These are phyloP conservation scores for Ophiostoma piceae DNA, from an alignment of 2,329 filamentous ascomycete species.

Conservation along the genomic window DNA sequence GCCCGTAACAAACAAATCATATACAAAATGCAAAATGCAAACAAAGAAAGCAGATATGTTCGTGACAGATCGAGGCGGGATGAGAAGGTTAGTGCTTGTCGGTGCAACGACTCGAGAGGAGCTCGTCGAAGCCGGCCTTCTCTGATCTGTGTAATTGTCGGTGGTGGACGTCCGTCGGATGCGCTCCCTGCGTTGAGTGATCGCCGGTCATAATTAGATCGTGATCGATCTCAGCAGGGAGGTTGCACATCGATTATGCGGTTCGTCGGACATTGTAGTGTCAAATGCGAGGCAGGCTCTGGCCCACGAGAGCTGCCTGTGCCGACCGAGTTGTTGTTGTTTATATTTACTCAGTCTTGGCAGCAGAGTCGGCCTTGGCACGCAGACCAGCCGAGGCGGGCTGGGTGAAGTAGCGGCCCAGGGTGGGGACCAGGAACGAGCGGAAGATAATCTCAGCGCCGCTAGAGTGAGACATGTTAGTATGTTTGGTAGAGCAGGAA, in stretches of 20 bases:
- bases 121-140: background rate
- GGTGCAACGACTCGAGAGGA: background rate
- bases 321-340: constrained; percentile 10
- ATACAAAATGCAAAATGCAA: background rate
- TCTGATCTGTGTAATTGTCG: background rate
- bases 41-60: background rate
- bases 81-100: background rate
- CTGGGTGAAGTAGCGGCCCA: constrained; percentile 81
- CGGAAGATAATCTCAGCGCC: constrained; percentile 96
- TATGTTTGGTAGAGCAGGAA: background rate
- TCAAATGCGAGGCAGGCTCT: constrained; percentile 5
- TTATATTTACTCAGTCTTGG: constrained; percentile 62
- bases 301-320: constrained; percentile 14
- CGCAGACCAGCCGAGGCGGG: constrained; percentile 75
- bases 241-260: background rate
- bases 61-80: background rate
- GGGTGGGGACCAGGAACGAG: constrained; percentile 85
- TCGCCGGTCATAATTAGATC: background rate
- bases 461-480: constrained; percentile 44
- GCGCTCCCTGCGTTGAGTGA: background rate
- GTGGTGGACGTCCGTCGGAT: background rate
- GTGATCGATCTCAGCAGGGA: background rate
- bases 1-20: background rate
- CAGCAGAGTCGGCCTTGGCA: constrained; percentile 73
- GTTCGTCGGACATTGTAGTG: background rate